Evolutionary conservation across 75 land plant genomes (phyloP).

Genomic region (Cupressus sempervirens): DNA sequence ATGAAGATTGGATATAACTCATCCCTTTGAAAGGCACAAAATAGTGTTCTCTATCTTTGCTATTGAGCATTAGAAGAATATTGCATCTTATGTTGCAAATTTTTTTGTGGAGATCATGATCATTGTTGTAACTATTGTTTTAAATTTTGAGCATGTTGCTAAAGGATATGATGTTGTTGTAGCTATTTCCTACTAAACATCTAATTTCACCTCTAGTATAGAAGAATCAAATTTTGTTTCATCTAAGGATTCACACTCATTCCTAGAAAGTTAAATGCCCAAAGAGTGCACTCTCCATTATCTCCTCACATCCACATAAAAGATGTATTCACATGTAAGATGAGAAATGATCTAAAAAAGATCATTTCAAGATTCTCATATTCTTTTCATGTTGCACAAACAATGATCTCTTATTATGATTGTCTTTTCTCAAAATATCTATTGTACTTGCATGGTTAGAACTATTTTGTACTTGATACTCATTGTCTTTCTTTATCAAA

Average conservation of each 20-base stretch:
- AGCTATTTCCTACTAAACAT: constrained; percentile 80
- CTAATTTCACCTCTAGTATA: constrained; percentile 58
- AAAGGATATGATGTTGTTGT: constrained; percentile 88
- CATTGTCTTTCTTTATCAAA: no score
- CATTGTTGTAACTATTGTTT: constrained; percentile 22
- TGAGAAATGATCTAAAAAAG: no score
- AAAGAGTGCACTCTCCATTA: constrained; percentile 29
- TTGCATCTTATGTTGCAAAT: no score
- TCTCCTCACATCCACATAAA: constrained; percentile 75
- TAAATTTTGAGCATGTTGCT: constrained; percentile 75
- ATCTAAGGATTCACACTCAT: constrained; percentile 57
- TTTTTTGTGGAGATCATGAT: constrained; percentile 21
- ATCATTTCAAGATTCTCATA: no score
- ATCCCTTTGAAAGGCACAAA: no score
- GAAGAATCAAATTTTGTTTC: constrained; percentile 72
- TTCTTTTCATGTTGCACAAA: no score
- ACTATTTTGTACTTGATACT: no score
- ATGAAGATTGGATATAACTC: no score
- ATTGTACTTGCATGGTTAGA: no score
- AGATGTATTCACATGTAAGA: constrained; percentile 69
- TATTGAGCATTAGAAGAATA: constrained; percentile 24
- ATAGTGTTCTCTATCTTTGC: no score
- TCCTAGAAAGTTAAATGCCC: constrained; percentile 55
- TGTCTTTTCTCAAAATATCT: no score
- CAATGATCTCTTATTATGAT: no score